Percentiles rank a stretch among this genome's conserved stretches.
These are phyloP conservation scores for Pseudogymnoascus sp. DNA, from an alignment of 2,329 filamentous ascomycete species.

Conservation along the genomic window DNA sequence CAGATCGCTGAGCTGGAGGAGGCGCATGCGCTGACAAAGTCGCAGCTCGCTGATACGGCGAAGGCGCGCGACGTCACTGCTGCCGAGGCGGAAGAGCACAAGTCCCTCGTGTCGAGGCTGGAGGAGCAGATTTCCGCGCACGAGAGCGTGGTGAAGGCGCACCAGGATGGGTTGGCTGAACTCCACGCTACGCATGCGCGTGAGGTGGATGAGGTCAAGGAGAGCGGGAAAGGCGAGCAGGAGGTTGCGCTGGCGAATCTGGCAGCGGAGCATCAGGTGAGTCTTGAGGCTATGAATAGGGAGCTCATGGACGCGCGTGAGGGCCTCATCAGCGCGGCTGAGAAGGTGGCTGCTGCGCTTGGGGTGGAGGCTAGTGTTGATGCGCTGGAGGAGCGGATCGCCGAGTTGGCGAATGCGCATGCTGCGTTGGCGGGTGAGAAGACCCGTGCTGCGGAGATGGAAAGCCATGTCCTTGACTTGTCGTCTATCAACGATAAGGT, in stretches of 20 bases:
- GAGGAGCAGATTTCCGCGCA: conserved; percentile 55
- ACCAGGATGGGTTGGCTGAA: conserved; percentile 45
- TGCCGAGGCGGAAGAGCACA: conserved; percentile 36
- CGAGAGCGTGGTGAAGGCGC: conserved; percentile 48
- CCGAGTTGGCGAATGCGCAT: conserved; percentile 50
- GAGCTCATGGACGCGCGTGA: conserved; percentile 61
- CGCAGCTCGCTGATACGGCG: not conserved
- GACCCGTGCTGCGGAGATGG: conserved; percentile 50
- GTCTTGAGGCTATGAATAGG: conserved; percentile 48
- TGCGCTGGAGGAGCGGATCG: conserved; percentile 56
- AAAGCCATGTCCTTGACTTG: conserved; percentile 48
- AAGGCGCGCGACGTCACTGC: conserved; percentile 22
- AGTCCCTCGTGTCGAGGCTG: conserved; percentile 43
- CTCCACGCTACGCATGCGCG: conserved; percentile 44
- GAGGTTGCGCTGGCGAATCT: conserved; percentile 53
- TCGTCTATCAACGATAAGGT: conserved; percentile 51
- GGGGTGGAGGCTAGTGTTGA: conserved; percentile 60
- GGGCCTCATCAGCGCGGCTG: conserved; percentile 57
- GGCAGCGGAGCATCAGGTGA: conserved; percentile 53
- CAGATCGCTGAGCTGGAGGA: conserved; percentile 34
- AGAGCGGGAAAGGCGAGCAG: conserved; percentile 46
- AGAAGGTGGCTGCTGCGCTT: conserved; percentile 53
- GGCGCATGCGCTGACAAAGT: not conserved
- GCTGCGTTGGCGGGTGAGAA: conserved; percentile 54
- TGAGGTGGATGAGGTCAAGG: conserved; percentile 43